Conservation (phyloP, 768 basidiomycete genomes). For the Megacollybia marginata region DNA sequence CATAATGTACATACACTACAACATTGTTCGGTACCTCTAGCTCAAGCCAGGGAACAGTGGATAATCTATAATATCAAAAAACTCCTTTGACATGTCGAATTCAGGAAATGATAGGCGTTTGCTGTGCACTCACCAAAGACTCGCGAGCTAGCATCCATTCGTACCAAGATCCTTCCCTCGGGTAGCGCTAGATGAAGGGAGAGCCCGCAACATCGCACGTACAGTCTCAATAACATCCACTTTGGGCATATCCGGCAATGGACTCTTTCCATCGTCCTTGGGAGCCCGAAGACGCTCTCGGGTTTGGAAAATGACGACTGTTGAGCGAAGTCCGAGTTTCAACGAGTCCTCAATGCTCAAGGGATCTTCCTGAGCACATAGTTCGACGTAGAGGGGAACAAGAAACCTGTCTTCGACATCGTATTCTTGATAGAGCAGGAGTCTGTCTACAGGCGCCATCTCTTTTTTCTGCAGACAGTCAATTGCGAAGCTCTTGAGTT, state of each 20-base stretch:
- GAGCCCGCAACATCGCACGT: no score
- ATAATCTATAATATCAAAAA: no score
- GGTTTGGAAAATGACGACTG: constrained; percentile 42
- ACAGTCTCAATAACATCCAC: no score
- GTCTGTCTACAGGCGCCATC: constrained; percentile 15
- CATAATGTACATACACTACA: no score
- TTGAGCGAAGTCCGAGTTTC: constrained; percentile 49
- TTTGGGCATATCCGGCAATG: neutral
- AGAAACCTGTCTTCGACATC: constrained; percentile 41
- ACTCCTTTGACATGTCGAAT: no score
- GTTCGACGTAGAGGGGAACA: constrained; percentile 40
- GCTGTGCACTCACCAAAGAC: no score
- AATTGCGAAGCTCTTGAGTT: constrained; percentile 29
- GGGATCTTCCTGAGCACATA: constrained; percentile 45
- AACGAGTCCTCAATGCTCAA: constrained; percentile 47
- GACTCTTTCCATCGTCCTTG: constrained; percentile 18
- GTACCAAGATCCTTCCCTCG: no score
- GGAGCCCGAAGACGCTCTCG: constrained; percentile 41
- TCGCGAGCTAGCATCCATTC: no score
- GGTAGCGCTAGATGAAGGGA: no score
- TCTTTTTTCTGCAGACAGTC: constrained; percentile 26
- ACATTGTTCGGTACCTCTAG: no score
- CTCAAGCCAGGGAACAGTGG: no score
- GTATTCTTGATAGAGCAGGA: constrained; percentile 47
- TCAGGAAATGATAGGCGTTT: no score